Conservation (phyloP, 225 moss, liverwort and hornwort species). For the Takakia lepidozioides region DNA sequence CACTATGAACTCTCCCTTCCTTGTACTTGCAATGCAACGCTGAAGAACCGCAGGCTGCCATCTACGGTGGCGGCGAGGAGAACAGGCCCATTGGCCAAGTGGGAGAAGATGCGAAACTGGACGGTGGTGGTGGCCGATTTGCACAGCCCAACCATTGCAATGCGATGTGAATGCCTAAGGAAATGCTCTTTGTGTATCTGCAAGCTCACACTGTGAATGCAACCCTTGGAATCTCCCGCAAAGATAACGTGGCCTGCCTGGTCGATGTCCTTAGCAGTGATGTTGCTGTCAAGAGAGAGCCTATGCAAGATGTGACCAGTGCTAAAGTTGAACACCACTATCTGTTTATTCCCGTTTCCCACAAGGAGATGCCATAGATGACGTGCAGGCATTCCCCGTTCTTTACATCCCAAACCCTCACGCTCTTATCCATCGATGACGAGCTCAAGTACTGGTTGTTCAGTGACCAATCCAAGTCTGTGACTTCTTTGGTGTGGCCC, state of each 20-base stretch:
- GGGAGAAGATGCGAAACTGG: slow-evolving; percentile 78
- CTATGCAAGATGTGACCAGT: slow-evolving; percentile 84
- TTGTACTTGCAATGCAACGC: slow-evolving; percentile 78
- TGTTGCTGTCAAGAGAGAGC: slow-evolving; percentile 73
- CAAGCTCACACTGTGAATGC: slow-evolving; percentile 74
- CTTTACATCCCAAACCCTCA: slow-evolving; percentile 87
- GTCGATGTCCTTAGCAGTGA: slow-evolving; percentile 86
- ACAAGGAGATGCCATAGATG: slow-evolving; percentile 81
- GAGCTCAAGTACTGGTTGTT: slow-evolving; percentile 91
- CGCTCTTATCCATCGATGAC: slow-evolving; percentile 83
- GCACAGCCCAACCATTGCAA: slow-evolving; percentile 59
- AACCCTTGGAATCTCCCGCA: slow-evolving; percentile 89
- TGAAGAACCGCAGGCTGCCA: slow-evolving; percentile 93
- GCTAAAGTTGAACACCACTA: slow-evolving; percentile 88
- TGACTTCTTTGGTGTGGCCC: slow-evolving; percentile 89
- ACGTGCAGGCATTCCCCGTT: slow-evolving; percentile 80
- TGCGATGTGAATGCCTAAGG: slow-evolving; percentile 63
- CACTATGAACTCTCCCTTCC: slow-evolving; percentile 91
- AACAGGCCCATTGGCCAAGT: slow-evolving; percentile 85
- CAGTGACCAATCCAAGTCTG: slow-evolving; percentile 91
- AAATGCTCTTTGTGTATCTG: slow-evolving; percentile 64
- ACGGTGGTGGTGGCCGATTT: slow-evolving; percentile 82
- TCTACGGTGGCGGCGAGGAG: slow-evolving; percentile 83
- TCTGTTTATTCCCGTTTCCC: slow-evolving; percentile 56
- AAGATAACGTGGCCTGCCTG: slow-evolving; percentile 73